Conservation (phyloP, 371 early-diverging fungal genomes). For the Fennellomyces sp. region DNA sequence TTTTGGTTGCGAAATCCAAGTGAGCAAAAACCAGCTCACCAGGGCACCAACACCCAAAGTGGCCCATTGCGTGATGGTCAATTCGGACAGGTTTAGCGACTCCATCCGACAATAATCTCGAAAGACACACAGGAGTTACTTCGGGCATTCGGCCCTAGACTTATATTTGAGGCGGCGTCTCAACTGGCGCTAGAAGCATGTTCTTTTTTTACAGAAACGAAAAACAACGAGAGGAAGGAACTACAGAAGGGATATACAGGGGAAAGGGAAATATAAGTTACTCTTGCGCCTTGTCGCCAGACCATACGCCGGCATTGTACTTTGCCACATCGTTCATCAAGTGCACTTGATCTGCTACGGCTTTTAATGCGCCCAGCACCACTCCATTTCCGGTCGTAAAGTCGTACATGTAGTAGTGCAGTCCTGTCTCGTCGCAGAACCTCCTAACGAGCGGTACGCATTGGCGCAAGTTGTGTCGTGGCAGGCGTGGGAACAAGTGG, state of each 20-base stretch:
- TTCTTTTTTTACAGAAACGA: no score
- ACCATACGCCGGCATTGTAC: constrained; percentile 46
- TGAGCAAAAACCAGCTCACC: constrained; percentile 30
- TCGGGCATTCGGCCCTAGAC: background rate
- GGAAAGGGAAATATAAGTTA: background rate
- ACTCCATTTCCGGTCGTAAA: constrained; percentile 76
- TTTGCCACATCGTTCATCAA: constrained; percentile 66
- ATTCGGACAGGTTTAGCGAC: constrained; percentile 6
- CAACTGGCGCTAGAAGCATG: no score
- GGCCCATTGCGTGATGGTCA: constrained; percentile 19
- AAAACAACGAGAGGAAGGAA: background rate
- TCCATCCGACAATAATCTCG: background rate
- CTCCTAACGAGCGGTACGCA: constrained; percentile 75
- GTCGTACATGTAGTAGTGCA: constrained; percentile 70
- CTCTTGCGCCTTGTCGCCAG: constrained; percentile 5
- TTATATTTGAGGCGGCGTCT: background rate
- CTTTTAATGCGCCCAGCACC: constrained; percentile 63
- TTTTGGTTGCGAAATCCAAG: constrained; percentile 33
- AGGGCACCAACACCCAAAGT: constrained; percentile 33
- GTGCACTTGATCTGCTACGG: constrained; percentile 76
- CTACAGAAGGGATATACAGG: background rate
- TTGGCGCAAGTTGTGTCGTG: constrained; percentile 82
- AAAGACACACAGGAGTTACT: background rate
- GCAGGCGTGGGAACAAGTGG: constrained; percentile 93
- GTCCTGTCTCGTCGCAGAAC: constrained; percentile 74